Conservation (phyloP, 169 alveolate species). For the Sarcocystis neurona region DNA sequence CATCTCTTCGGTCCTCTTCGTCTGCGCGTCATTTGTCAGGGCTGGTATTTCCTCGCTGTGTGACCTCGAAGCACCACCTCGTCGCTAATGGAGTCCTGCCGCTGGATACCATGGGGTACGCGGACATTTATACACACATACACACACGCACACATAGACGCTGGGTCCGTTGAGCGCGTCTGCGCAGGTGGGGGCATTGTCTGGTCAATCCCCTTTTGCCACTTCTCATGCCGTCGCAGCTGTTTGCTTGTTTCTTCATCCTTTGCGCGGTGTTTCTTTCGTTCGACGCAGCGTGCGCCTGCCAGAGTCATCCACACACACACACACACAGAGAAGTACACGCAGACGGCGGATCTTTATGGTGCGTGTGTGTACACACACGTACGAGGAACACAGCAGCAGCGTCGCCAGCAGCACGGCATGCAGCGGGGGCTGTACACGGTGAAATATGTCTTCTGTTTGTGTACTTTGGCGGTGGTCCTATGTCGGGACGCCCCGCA, state of each 20-base stretch:
- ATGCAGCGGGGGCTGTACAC: too few species aligned
- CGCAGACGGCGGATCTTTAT: too few species aligned
- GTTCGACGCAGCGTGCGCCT: too few species aligned
- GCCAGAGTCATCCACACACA: too few species aligned
- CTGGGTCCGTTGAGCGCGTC: neutral
- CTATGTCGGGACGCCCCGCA: too few species aligned
- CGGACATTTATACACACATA: neutral
- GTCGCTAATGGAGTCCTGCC: slow-evolving; percentile 95
- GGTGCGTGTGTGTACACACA: too few species aligned
- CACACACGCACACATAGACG: neutral
- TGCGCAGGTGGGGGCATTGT: neutral
- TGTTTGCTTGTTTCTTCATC: neutral
- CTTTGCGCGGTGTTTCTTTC: neutral
- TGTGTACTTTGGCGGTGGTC: too few species aligned
- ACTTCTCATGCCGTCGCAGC: neutral
- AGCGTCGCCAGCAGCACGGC: too few species aligned
- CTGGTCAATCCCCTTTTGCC: neutral
- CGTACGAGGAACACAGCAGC: neutral
- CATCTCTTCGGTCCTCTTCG: too few species aligned
- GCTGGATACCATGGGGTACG: slow-evolving; percentile 89
- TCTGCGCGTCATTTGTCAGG: too few species aligned
- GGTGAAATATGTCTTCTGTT: too few species aligned
- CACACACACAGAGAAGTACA: too few species aligned
- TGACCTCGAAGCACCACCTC: slow-evolving; percentile 95
- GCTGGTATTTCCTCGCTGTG: slow-evolving; percentile 96